Evolutionary conservation across 163 green algal genomes (phyloP).

Genomic region (Chloroidium sp.): DNA sequence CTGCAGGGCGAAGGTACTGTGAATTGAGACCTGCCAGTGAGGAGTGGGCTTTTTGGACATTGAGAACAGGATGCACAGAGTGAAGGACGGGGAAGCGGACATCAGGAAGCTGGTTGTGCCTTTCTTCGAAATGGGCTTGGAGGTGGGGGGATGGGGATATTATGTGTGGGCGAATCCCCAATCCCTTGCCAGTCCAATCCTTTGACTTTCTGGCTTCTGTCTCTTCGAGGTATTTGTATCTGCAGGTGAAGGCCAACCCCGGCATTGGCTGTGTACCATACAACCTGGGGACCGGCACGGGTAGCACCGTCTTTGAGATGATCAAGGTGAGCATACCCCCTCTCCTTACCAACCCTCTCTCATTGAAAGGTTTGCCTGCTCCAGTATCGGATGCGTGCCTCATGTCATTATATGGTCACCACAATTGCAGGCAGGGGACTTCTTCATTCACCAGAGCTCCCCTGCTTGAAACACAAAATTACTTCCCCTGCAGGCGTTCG

Average conservation of each 20-base stretch:
- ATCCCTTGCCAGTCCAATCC: too few species aligned
- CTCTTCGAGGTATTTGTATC: too few species aligned
- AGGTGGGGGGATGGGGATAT: too few species aligned
- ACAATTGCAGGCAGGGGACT: background rate
- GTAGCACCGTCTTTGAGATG: slow-evolving; percentile 95
- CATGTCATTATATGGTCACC: background rate
- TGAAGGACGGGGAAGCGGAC: too few species aligned
- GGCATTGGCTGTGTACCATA: slow-evolving; percentile 66
- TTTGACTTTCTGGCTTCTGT: too few species aligned
- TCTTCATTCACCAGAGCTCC: background rate
- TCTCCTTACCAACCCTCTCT: background rate
- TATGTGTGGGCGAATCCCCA: too few species aligned
- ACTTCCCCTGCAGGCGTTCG: slow-evolving; percentile 60
- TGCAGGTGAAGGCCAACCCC: background rate
- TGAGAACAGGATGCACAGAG: too few species aligned
- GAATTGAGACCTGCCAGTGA: too few species aligned
- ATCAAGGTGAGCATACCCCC: slow-evolving; percentile 30
- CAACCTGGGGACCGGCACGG: slow-evolving; percentile 76
- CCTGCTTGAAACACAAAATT: background rate
- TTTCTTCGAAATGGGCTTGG: too few species aligned
- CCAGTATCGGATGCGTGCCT: background rate
- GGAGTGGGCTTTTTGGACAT: too few species aligned
- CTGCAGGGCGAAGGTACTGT: too few species aligned
- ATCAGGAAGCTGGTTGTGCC: too few species aligned
- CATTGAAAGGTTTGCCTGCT: background rate